Evolutionary conservation across 1,284 basidiomycete genomes (phyloP).

Genomic region (Irpex sp.): DNA sequence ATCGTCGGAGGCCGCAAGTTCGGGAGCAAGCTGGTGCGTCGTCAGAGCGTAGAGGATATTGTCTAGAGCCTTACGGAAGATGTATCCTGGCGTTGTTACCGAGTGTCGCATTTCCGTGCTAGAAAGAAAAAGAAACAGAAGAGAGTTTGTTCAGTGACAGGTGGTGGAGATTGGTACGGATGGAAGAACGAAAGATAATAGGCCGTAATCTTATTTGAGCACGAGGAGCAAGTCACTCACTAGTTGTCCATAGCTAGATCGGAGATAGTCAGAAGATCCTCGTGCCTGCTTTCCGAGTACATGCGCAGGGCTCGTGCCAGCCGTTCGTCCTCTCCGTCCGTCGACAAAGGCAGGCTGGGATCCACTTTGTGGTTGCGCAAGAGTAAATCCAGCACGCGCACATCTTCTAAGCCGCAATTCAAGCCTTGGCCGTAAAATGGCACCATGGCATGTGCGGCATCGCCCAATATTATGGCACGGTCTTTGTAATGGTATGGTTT

Average conservation of each 20-base stretch:
- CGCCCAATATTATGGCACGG: slow-evolving; percentile 86
- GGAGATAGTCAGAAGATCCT: slow-evolving; percentile 87
- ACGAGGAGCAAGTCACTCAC: slow-evolving; percentile 48
- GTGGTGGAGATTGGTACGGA: neutral
- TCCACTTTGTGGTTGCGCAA: slow-evolving; percentile 70
- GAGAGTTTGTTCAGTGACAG: neutral
- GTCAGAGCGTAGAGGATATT: slow-evolving; percentile 66
- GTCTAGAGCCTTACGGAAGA: slow-evolving; percentile 82
- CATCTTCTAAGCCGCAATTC: slow-evolving; percentile 97
- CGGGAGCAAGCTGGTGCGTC: slow-evolving; percentile 39
- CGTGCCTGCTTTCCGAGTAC: slow-evolving; percentile 81
- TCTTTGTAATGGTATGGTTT: slow-evolving; percentile 90
- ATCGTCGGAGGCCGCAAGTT: slow-evolving; percentile 24
- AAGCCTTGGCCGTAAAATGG: slow-evolving; percentile 99
- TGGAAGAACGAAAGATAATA: neutral
- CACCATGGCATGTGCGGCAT: slow-evolving; percentile 96
- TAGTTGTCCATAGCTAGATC: slow-evolving; percentile 95
- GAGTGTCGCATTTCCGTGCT: slow-evolving; percentile 94
- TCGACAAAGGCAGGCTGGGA: slow-evolving; percentile 26
- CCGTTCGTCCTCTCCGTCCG: slow-evolving; percentile 46
- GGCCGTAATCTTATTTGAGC: neutral
- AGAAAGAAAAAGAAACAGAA: slow-evolving; percentile 6
- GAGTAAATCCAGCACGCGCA: slow-evolving; percentile 80
- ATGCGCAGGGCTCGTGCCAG: slow-evolving; percentile 66
- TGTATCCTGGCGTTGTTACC: slow-evolving; percentile 81